phyloP scores from a whole-genome alignment of 2,329 filamentous ascomycete species.

The Fusarium metavorans region DNA sequence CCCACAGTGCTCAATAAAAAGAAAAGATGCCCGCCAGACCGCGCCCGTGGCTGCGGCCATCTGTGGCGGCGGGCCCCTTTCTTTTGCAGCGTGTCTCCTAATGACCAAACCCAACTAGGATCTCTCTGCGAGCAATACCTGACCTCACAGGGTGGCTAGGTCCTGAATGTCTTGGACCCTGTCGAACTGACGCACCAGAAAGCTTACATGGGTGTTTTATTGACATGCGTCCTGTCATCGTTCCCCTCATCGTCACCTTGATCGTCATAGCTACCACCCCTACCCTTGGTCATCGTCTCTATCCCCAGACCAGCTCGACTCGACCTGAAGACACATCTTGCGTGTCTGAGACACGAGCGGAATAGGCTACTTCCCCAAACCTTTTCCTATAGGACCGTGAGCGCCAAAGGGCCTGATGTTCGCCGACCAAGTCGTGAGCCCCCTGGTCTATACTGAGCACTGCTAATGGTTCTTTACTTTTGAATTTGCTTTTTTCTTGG shows the following conservation, averaged over 20 bases:
- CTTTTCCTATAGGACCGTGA: neutral
- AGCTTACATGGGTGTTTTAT: neutral
- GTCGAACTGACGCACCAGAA: neutral
- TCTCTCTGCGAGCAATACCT: slow-evolving; percentile 3
- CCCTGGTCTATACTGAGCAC: neutral
- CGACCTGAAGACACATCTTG: neutral
- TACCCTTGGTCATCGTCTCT: neutral
- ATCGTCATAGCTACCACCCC: neutral
- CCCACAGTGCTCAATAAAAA: neutral
- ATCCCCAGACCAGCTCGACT: neutral
- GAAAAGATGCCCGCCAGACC: neutral
- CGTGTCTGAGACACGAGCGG: neutral
- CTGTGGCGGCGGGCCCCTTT: slow-evolving; percentile 2
- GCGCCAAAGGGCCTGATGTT: neutral
- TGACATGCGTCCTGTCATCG: neutral
- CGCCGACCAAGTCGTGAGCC: neutral
- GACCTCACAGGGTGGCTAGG: neutral
- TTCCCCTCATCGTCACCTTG: neutral
- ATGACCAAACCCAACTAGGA: neutral
- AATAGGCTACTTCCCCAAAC: neutral
- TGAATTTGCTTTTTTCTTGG: neutral
- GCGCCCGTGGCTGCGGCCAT: neutral
- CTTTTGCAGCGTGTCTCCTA: neutral
- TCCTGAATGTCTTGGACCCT: slow-evolving; percentile 1
- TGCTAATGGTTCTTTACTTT: neutral